Percentiles rank a stretch among this genome's conserved stretches.
These are phyloP conservation scores for Skeletonema potamos DNA, from an alignment of 108 stramenopile genomes.

Conservation along the genomic window DNA sequence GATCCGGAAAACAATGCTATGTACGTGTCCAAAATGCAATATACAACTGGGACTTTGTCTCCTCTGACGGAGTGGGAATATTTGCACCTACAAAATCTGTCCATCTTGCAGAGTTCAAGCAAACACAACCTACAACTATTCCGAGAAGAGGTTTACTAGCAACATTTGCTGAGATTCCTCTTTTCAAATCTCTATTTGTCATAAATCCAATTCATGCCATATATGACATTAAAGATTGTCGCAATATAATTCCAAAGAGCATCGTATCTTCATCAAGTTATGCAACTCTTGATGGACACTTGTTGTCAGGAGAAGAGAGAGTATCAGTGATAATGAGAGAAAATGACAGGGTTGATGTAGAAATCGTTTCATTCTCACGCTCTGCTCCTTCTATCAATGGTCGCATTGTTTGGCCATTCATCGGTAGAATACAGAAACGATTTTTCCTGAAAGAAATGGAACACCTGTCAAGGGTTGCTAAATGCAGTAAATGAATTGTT, in stretches of 20 bases:
- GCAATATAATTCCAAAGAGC: background rate
- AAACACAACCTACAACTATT: background rate
- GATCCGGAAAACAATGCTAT: conserved; percentile 25
- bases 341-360: conserved; percentile 25
- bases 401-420: conserved; percentile 32
- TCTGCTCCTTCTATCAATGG: conserved; percentile 24
- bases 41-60: conserved; percentile 32
- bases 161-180: conserved; percentile 30
- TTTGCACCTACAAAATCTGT: background rate
- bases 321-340: conserved; percentile 26
- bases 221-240: conserved; percentile 14
- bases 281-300: conserved; percentile 35
- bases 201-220: conserved; percentile 36
- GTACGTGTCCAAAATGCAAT: conserved; percentile 14
- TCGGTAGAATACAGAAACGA: conserved; percentile 28
- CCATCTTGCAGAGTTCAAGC: background rate
- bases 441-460: conserved; percentile 36
- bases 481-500: background rate
- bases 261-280: conserved; percentile 22
- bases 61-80: conserved; percentile 23
- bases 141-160: conserved; percentile 12
- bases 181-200: conserved; percentile 27
- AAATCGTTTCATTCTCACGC: conserved; percentile 34
- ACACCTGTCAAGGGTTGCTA: conserved; percentile 18
- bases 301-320: conserved; percentile 39